phyloP scores from a whole-genome alignment of 371 early-diverging fungal species.

The Haplosporangium sp. region DNA sequence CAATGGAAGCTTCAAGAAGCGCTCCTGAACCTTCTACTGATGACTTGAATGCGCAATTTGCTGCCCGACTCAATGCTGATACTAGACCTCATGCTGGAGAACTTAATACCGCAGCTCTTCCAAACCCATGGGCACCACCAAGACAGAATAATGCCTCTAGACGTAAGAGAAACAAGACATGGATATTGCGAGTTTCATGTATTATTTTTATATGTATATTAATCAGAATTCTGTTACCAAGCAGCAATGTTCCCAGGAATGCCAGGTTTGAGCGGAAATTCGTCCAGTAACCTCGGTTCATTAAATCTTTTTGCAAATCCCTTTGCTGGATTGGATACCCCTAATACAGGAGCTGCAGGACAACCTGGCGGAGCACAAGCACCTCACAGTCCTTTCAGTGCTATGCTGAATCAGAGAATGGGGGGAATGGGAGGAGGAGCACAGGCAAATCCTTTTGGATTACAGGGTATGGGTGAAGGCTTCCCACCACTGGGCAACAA shows the following conservation, averaged over 20 bases:
- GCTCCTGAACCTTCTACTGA: slow-evolving; percentile 61
- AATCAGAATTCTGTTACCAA: no score
- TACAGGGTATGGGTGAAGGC: slow-evolving; percentile 23
- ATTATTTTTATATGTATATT: no score
- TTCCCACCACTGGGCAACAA: slow-evolving; percentile 39
- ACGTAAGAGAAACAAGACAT: slow-evolving; percentile 13
- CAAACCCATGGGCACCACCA: slow-evolving; percentile 84
- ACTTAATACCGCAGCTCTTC: slow-evolving; percentile 83
- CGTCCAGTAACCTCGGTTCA: slow-evolving; percentile 14
- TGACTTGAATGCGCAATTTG: slow-evolving; percentile 76
- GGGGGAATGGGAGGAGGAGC: slow-evolving; percentile 4
- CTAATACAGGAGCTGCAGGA: slow-evolving; percentile 8
- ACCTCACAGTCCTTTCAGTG: slow-evolving; percentile 60
- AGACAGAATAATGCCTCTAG: slow-evolving; percentile 25
- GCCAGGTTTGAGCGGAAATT: slow-evolving; percentile 27
- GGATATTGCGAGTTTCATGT: neutral
- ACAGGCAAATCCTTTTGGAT: slow-evolving; percentile 55
- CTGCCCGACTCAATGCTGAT: slow-evolving; percentile 74
- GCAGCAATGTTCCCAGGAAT: slow-evolving; percentile 24
- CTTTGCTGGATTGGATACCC: slow-evolving; percentile 16
- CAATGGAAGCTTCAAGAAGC: slow-evolving; percentile 64
- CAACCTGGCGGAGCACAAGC: slow-evolving; percentile 11
- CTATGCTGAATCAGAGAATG: slow-evolving; percentile 42
- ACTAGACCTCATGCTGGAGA: slow-evolving; percentile 63
- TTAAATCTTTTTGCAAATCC: slow-evolving; percentile 41